Base-by-base conservation (phyloP, 2,329 filamentous ascomycete genomes). In the Zymoseptoria passerinii region DNA sequence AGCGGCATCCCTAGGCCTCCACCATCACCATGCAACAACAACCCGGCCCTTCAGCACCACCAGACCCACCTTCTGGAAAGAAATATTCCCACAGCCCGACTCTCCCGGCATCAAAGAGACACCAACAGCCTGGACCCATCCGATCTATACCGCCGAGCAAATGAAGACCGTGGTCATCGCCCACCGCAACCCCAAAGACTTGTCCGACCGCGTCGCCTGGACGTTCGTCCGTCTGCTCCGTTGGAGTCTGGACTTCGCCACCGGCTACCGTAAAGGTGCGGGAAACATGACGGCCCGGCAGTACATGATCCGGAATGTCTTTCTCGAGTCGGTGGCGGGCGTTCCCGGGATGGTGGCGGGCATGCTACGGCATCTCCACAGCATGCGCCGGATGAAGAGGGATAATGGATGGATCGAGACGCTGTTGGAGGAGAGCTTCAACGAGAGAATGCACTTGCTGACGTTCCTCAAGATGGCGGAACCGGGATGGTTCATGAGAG, bases 281-380 rank as follows among this genome's bases (percentile, higher is more conserved):
- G 7, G 85, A 82, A 0, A 82, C 58, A 89, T 89, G 79, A 94
- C 84, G 0, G 92, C 95, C 72, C 79, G 86, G 4, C 94, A 97
- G 76, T 99, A 94, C 87, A 80, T 96, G 67, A 83, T 89, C 53
- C 83, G 92, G 6, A 67, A 65, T 70, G 83, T 99, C 66, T 99
- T 99, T 74, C 81, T 99, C 35, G 94, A 99, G 74, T 92, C 87
- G 53, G 90, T 99, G 48, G 94, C 94, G 10, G 94, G 91, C 35
- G 94, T 97, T 0, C 94, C 94, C 0, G 94, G 94, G 7, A 97
- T 97, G 90, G 92, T 97, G 0, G 94, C 88, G 0, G 94, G 91
- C 20, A 96, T 96, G 89, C 79, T 97, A 16, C 81, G 94, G 35
- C 94, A 99, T 75, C 80, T 97, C 44, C 85, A 88, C 70, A 92